Percentiles rank a stretch among this genome's conserved stretches.
These are phyloP conservation scores for Solanum verrucosum DNA, from an alignment of 257 asterid species.

Conservation along the genomic window DNA sequence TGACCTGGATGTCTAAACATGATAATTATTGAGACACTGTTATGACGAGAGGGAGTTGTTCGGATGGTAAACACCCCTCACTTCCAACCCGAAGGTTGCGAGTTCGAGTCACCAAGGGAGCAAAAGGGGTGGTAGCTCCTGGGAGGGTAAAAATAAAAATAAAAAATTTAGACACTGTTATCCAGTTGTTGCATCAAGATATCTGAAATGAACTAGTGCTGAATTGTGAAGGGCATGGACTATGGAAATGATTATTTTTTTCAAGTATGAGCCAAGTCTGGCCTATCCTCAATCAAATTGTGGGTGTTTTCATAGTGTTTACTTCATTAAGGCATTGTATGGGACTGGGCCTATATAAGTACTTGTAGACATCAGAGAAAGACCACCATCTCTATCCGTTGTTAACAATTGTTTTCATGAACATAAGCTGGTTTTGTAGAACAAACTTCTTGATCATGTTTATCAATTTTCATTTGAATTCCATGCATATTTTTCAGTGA, in stretches of 20 bases:
- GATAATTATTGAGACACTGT: background rate
- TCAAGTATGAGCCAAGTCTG: background rate
- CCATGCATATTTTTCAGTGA: background rate
- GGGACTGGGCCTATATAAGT: background rate
- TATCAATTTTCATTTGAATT: background rate
- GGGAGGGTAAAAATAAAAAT: too few relatives aligned
- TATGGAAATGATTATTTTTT: background rate
- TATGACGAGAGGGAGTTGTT: background rate
- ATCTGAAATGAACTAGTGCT: background rate
- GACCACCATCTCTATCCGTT: background rate
- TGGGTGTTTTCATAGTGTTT: background rate
- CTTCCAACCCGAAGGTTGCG: too few relatives aligned
- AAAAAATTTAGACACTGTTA: background rate
- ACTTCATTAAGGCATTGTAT: background rate
- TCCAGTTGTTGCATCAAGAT: background rate
- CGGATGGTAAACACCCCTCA: too few relatives aligned
- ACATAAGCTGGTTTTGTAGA: background rate
- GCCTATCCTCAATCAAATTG: background rate
- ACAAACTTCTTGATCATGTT: background rate
- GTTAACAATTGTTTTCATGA: background rate
- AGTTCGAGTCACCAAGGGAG: too few relatives aligned
- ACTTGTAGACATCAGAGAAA: background rate
- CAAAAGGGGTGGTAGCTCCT: too few relatives aligned
- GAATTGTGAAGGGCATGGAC: background rate
- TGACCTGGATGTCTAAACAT: background rate